A percentile compares a stretch with the other conserved stretches of the same genome.
These are phyloP conservation scores for Alliaria petiolata DNA, from an alignment of 345 rosid species.

Conservation along the genomic window DNA sequence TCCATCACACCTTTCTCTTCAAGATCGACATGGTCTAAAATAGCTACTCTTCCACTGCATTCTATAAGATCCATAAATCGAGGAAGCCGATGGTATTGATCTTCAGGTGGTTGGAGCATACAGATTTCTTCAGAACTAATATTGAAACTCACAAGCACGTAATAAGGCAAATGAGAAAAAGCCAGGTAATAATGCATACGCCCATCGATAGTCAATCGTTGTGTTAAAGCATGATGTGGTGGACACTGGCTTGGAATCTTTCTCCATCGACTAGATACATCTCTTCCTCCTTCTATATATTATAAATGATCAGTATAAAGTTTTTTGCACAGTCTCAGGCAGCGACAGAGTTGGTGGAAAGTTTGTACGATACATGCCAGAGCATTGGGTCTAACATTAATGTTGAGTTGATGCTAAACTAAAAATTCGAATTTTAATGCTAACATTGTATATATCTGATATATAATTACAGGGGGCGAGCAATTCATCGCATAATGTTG, in stretches of 20 bases:
- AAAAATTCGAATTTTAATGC: too few relatives aligned
- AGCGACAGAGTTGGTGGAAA: too few relatives aligned
- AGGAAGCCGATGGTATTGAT: not conserved
- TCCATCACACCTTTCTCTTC: not conserved
- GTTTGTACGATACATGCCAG: too few relatives aligned
- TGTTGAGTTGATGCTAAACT: too few relatives aligned
- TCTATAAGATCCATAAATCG: not conserved
- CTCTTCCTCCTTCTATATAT: too few relatives aligned
- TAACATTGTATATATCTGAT: too few relatives aligned
- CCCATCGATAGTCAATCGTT: not conserved
- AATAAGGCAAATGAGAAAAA: not conserved
- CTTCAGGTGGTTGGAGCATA: not conserved
- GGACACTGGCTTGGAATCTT: too few relatives aligned
- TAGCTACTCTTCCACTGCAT: not conserved
- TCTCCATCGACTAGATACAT: too few relatives aligned
- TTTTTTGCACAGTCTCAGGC: too few relatives aligned
- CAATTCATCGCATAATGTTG: constrained; percentile 21
- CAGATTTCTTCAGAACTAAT: not conserved
- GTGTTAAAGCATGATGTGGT: not conserved
- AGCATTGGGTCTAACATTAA: too few relatives aligned
- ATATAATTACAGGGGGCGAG: not conserved
- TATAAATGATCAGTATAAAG: too few relatives aligned
- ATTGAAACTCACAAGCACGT: not conserved
- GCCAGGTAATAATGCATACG: constrained; percentile 17
- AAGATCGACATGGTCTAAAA: not conserved